These are phyloP conservation scores for Uronychia setigera DNA, from an alignment of 73 alveolate species.

Conservation along the genomic window DNA sequence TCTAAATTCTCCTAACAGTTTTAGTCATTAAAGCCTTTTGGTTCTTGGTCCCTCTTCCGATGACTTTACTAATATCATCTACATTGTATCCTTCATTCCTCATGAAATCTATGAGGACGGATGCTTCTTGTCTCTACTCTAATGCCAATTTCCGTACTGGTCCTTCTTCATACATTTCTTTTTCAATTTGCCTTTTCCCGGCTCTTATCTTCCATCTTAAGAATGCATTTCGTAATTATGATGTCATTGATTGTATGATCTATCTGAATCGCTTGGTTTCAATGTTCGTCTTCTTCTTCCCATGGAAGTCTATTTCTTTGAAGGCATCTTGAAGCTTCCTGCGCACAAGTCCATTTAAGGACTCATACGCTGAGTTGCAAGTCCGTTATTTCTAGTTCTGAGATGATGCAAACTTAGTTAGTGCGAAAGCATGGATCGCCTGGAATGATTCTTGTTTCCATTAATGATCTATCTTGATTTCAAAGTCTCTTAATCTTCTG, in stretches of 20 bases:
- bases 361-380: neutral
- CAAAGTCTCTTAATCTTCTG: neutral
- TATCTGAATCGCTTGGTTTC: neutral
- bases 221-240: conserved; percentile 19
- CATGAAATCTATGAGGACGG: neutral
- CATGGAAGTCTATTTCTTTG: neutral
- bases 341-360: neutral
- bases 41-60: neutral
- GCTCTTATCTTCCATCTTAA: conserved; percentile 20
- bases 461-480: neutral
- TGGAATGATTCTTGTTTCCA: neutral
- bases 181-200: neutral
- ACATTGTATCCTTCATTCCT: conserved; percentile 17
- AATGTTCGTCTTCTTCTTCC: neutral
- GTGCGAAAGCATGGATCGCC: neutral
- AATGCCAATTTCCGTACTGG: conserved; percentile 9
- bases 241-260: neutral
- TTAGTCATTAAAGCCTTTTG: neutral
- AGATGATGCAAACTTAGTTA: neutral
- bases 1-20: conserved; percentile 14
- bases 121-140: conserved; percentile 3
- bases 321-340: neutral
- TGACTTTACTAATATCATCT: conserved; percentile 9
- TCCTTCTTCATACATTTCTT: conserved; percentile 45
- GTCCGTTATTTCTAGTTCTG: neutral